A percentile compares a stretch with the other conserved stretches of the same genome.
These are phyloP conservation scores for Dendrobium catenatum DNA, from an alignment of 106 monocot species.

Conservation along the genomic window DNA sequence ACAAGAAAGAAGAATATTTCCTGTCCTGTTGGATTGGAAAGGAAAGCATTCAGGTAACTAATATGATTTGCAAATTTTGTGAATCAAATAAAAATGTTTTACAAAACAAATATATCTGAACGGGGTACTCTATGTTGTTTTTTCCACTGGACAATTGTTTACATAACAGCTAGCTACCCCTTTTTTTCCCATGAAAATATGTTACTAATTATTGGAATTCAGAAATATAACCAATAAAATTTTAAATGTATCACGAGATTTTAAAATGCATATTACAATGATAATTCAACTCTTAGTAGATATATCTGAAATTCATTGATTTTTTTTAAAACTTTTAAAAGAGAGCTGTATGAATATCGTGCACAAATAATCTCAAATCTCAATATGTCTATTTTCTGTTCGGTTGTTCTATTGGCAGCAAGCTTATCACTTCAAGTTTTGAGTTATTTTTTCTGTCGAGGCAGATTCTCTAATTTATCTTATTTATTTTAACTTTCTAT, in stretches of 20 bases:
- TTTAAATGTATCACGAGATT: background rate
- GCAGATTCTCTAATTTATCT: too few relatives aligned
- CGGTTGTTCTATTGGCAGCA: too few relatives aligned
- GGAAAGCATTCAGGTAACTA: conserved; percentile 68
- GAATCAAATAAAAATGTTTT: background rate
- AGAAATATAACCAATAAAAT: background rate
- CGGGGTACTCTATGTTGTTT: background rate
- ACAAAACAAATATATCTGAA: background rate
- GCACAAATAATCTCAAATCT: too few relatives aligned
- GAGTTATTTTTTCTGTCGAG: too few relatives aligned
- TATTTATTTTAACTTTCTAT: too few relatives aligned
- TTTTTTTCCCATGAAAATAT: background rate
- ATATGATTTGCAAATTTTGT: background rate
- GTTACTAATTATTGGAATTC: background rate
- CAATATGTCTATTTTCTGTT: too few relatives aligned
- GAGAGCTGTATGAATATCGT: too few relatives aligned
- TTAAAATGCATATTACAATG: background rate
- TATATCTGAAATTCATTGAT: too few relatives aligned
- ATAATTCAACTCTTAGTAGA: background rate
- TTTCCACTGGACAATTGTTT: background rate
- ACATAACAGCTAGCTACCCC: background rate
- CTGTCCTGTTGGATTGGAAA: conserved; percentile 89
- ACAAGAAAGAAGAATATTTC: conserved; percentile 91
- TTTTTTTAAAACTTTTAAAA: too few relatives aligned
- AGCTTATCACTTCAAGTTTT: too few relatives aligned